Evolutionary conservation across 2,329 filamentous ascomycete genomes (phyloP).

Genomic region (Hypoxylon sp.): DNA sequence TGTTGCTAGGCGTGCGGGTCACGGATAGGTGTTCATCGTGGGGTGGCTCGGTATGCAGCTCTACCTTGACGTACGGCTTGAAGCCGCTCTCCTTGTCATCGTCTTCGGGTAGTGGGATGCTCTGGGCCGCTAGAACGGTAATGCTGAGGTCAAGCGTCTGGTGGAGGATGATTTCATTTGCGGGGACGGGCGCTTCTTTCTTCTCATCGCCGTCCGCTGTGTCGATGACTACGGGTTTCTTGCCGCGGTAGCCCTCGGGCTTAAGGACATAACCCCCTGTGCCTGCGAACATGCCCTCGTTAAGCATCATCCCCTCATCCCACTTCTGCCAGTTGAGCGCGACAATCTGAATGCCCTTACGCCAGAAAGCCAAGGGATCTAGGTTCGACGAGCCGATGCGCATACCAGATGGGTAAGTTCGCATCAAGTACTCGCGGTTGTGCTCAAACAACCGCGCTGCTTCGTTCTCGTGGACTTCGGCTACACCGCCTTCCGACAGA

Average conservation of each 20-base stretch:
- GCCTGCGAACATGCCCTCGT: conserved; percentile 90
- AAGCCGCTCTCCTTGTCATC: conserved; percentile 70
- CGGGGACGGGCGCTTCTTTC: conserved; percentile 40
- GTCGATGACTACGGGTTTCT: conserved; percentile 47
- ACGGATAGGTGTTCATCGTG: conserved; percentile 50
- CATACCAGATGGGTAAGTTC: conserved; percentile 87
- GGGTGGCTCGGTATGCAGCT: conserved; percentile 80
- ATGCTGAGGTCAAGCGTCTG: conserved; percentile 79
- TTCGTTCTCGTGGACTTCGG: conserved; percentile 69
- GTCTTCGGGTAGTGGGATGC: conserved; percentile 74
- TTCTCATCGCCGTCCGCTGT: conserved; percentile 44
- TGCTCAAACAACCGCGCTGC: conserved; percentile 77
- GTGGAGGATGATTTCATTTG: conserved; percentile 59
- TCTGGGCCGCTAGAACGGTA: conserved; percentile 82
- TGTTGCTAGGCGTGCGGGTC: conserved; percentile 10
- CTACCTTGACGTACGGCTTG: conserved; percentile 85
- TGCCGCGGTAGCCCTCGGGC: conserved; percentile 71
- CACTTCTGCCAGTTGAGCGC: conserved; percentile 94
- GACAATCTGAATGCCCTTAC: conserved; percentile 89
- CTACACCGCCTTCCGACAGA: conserved; percentile 74
- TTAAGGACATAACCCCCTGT: conserved; percentile 91
- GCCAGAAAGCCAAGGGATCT: conserved; percentile 88
- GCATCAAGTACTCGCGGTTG: conserved; percentile 86
- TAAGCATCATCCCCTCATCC: conserved; percentile 96
- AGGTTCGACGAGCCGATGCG: conserved; percentile 89